Percentiles rank a stretch among this genome's conserved stretches.
Conservation (phyloP, 108 stramenopile genomes). For the Asterionellopsis glacialis region DNA sequence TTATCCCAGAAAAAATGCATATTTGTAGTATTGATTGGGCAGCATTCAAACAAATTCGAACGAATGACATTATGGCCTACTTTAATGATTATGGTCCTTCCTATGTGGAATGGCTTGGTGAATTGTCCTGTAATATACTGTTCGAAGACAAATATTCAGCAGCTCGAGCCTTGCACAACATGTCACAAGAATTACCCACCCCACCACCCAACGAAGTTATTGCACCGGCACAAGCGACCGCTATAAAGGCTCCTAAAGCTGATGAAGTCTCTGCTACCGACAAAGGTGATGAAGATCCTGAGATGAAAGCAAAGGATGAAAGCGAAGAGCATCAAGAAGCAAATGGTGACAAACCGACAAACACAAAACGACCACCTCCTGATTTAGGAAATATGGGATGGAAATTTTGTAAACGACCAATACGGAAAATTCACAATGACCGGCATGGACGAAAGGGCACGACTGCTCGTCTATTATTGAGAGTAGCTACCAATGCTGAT, state of each 20-base stretch:
- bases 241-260: not conserved
- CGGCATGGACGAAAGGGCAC: slow-evolving; percentile 65
- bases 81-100: slow-evolving; percentile 65
- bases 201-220: slow-evolving; percentile 36
- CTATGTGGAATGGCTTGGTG: slow-evolving; percentile 85
- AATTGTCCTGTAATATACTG: slow-evolving; percentile 63
- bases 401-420: slow-evolving; percentile 65
- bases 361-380: slow-evolving; percentile 11
- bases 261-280: not conserved
- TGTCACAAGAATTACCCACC: slow-evolving; percentile 61
- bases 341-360: not conserved
- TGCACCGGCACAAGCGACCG: slow-evolving; percentile 11
- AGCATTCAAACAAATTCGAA: slow-evolving; percentile 83
- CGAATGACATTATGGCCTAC: slow-evolving; percentile 59
- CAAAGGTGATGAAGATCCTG: slow-evolving; percentile 3
- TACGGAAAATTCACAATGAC: slow-evolving; percentile 71
- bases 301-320: not conserved
- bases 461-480: slow-evolving; percentile 57
- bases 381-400: slow-evolving; percentile 76
- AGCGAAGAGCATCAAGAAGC: not conserved
- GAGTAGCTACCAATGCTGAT: slow-evolving; percentile 62
- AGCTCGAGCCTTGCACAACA: slow-evolving; percentile 52
- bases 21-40: slow-evolving; percentile 78
- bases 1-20: slow-evolving; percentile 67
- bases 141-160: slow-evolving; percentile 73